phyloP scores from a whole-genome alignment of 139 green algal genomes.

The Chlorella sp. region DNA sequence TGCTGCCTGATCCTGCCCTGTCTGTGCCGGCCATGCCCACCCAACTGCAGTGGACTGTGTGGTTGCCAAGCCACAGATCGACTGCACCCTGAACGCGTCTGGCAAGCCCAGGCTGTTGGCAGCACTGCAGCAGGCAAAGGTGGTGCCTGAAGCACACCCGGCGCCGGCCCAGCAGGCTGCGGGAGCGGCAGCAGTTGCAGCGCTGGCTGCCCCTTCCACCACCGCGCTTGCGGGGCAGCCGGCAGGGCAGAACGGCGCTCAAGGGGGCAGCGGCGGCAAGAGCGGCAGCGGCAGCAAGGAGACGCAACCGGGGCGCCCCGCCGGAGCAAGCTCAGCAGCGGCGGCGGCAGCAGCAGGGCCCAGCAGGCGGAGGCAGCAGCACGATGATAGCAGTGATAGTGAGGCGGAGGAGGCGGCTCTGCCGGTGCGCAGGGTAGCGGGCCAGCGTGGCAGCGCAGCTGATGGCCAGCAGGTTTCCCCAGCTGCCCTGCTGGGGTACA shows the following conservation, averaged over 20 bases:
- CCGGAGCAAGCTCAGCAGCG: background rate
- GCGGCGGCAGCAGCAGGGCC: background rate
- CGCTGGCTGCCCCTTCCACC: background rate
- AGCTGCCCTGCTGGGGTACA: background rate
- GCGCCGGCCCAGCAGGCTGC: background rate
- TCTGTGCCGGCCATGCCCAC: background rate
- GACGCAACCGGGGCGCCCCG: background rate
- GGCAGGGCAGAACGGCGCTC: background rate
- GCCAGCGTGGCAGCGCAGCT: background rate
- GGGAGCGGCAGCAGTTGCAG: background rate
- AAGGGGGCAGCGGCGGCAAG: background rate
- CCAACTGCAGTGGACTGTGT: constrained; percentile 14
- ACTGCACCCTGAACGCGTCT: constrained; percentile 1
- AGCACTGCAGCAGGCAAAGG: background rate
- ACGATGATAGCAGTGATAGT: constrained; percentile 19
- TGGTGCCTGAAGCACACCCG: background rate
- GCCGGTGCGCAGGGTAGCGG: background rate
- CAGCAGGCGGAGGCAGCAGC: too few relatives aligned
- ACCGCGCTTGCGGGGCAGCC: background rate
- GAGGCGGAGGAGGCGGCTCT: background rate
- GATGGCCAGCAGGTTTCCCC: background rate
- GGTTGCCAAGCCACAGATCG: background rate
- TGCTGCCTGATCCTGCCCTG: background rate
- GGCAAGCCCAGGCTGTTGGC: constrained; percentile 16
- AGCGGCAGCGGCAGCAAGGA: background rate